Evolutionary conservation across 805 yeast genomes (phyloP).

Genomic region (Novakomyces olei): DNA sequence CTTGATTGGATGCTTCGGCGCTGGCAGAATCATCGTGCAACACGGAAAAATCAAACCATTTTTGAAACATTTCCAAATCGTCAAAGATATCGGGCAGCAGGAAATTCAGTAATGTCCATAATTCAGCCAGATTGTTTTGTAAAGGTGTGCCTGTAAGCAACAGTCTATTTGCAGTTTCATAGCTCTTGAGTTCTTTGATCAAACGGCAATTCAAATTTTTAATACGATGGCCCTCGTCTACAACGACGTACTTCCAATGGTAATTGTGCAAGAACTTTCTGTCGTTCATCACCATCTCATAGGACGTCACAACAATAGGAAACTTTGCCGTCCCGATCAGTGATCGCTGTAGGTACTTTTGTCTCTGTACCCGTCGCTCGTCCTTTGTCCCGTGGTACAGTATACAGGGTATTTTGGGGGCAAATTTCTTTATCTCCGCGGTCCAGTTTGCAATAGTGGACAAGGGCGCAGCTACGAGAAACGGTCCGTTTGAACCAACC

Average conservation of each 20-base stretch:
- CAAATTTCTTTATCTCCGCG: slow-evolving; percentile 44
- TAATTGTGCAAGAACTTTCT: slow-evolving; percentile 28
- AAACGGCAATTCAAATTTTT: slow-evolving; percentile 65
- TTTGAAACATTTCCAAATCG: slow-evolving; percentile 71
- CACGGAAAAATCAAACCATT: slow-evolving; percentile 66
- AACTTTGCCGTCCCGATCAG: slow-evolving; percentile 11
- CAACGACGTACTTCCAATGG: slow-evolving; percentile 65
- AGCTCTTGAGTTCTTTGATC: slow-evolving; percentile 45
- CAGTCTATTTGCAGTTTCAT: slow-evolving; percentile 40
- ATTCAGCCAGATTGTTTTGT: slow-evolving; percentile 71
- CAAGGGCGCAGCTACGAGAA: slow-evolving; percentile 55
- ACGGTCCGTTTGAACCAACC: slow-evolving; percentile 59
- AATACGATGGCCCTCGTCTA: slow-evolving; percentile 88
- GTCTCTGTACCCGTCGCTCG: slow-evolving; percentile 27
- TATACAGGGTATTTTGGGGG: slow-evolving; percentile 43
- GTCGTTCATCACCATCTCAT: slow-evolving; percentile 52
- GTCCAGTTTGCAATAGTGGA: slow-evolving; percentile 78
- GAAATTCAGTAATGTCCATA: slow-evolving; percentile 82
- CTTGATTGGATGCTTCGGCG: slow-evolving; percentile 8
- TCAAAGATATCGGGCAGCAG: slow-evolving; percentile 82
- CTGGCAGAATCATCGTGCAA: slow-evolving; percentile 15
- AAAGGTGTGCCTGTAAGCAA: slow-evolving; percentile 89
- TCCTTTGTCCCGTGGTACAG: slow-evolving; percentile 44
- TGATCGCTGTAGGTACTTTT: slow-evolving; percentile 12
- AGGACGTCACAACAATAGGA: slow-evolving; percentile 54